Base-by-base conservation (phyloP, 2,329 filamentous ascomycete species). In the Dothidotthia symphoricarpi region DNA sequence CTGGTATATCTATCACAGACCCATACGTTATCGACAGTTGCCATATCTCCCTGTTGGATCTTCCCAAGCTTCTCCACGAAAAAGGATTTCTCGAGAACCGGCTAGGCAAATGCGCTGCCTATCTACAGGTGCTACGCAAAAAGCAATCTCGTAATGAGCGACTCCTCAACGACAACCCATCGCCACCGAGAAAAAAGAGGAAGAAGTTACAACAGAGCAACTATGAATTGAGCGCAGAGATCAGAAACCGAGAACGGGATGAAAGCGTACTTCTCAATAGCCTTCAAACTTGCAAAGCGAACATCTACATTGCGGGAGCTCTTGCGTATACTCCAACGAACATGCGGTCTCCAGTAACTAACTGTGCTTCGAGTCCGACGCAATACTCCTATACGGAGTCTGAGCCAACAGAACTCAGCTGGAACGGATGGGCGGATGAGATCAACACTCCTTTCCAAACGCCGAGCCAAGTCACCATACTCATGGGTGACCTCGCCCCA, bases 391-490 rank as follows among this genome's bases (percentile, higher is more conserved):
- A 43, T 31, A 41, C 37, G 6, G 51, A 45, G 6, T 48, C 55
- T 2, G 51, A 52, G n/a, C 34, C 39, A 2, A 58, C 47, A 6
- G 53, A 55, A 5, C 39, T 52, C 14, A 53, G 55, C 19, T 65
- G 61, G 62, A 55, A 58, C 24, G 55, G 58, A 9, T 66, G 61
- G 59, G 44, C 47, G 5, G 55, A 60, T 13, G 50, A 59, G 6
- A 43, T 47, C 11, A 31, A 48, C 4, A 62, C 57, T 15, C 55
- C 54, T 1, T 61, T 63, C 34, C 41, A 58, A 24, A 53, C 41
- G 31, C 24, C 41, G 13, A 35, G 45, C 14, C 41, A 24, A 17
- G 34, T 43, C 8, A 24, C 46, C 8, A 35, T 51, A 28, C 34
- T 50, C 19, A 12, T 30, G 16, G 31, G 51, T 4, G 53, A 59